Evolutionary conservation across 1,284 basidiomycete genomes (phyloP).

Genomic region (Lentinula novae-zelandiae): DNA sequence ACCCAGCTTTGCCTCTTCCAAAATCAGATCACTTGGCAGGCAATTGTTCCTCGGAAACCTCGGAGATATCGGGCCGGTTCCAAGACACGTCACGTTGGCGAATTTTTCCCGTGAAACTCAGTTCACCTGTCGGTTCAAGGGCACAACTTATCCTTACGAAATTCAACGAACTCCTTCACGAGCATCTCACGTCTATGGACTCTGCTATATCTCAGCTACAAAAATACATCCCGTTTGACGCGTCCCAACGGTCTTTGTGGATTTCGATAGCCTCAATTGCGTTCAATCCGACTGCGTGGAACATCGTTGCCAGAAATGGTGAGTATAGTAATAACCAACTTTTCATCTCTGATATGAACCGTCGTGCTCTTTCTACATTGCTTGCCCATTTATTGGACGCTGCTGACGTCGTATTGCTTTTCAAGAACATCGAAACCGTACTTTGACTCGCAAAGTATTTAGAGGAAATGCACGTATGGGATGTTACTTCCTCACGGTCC

Average conservation of each 20-base stretch:
- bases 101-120: background rate
- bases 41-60: too few species aligned
- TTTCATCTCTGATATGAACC: background rate
- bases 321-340: slow-evolving; percentile 20
- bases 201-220: background rate
- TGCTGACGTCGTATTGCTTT: background rate
- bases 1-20: background rate
- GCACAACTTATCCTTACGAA: background rate
- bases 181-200: background rate
- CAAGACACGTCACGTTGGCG: background rate
- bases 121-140: too few species aligned
- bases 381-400: background rate
- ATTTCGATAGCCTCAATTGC: slow-evolving; percentile 62
- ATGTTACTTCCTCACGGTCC: slow-evolving; percentile 88
- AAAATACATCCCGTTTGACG: slow-evolving; percentile 42
- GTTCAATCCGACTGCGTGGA: slow-evolving; percentile 96
- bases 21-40: background rate
- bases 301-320: slow-evolving; percentile 93
- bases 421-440: slow-evolving; percentile 84
- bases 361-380: background rate
- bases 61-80: background rate
- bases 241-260: slow-evolving; percentile 62
- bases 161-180: background rate
- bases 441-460: slow-evolving; percentile 72
- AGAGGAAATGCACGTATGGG: slow-evolving; percentile 73